Percentiles rank a stretch among this genome's conserved stretches.
These are phyloP conservation scores for Fusarium keratoplasticum DNA, from an alignment of 2,329 filamentous ascomycete species.

Conservation along the genomic window DNA sequence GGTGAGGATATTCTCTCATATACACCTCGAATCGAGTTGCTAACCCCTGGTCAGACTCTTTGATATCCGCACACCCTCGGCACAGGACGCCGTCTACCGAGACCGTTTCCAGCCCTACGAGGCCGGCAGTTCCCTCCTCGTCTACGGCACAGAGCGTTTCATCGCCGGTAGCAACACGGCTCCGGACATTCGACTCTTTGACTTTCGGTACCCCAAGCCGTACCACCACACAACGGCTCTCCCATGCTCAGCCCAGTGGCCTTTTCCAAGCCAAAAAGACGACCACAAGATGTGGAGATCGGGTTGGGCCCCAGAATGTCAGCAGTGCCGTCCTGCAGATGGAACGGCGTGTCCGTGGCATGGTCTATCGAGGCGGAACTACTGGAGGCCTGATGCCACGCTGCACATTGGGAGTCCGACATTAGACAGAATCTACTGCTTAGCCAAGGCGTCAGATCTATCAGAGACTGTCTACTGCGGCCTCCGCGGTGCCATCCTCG, in stretches of 20 bases:
- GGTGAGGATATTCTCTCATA: slow-evolving; percentile 38
- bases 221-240: slow-evolving; percentile 63
- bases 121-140: slow-evolving; percentile 59
- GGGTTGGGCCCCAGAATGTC: slow-evolving; percentile 21
- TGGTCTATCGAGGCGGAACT: slow-evolving; percentile 53
- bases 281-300: slow-evolving; percentile 18
- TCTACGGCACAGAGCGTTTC: slow-evolving; percentile 64
- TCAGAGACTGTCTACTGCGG: slow-evolving; percentile 63
- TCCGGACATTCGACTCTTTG: slow-evolving; percentile 62
- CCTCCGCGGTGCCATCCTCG: slow-evolving; percentile 59
- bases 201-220: slow-evolving; percentile 62
- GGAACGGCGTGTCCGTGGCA: slow-evolving; percentile 61
- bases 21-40: background rate
- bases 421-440: slow-evolving; percentile 56
- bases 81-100: slow-evolving; percentile 61
- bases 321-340: slow-evolving; percentile 50
- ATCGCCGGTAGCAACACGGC: slow-evolving; percentile 59
- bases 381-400: slow-evolving; percentile 62
- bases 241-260: slow-evolving; percentile 55
- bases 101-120: slow-evolving; percentile 64
- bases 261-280: slow-evolving; percentile 47
- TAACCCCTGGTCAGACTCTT: slow-evolving; percentile 50
- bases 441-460: slow-evolving; percentile 60
- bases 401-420: slow-evolving; percentile 55
- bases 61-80: slow-evolving; percentile 62